These are phyloP conservation scores for Plantago major DNA, from an alignment of 257 asterid species.

Conservation along the genomic window DNA sequence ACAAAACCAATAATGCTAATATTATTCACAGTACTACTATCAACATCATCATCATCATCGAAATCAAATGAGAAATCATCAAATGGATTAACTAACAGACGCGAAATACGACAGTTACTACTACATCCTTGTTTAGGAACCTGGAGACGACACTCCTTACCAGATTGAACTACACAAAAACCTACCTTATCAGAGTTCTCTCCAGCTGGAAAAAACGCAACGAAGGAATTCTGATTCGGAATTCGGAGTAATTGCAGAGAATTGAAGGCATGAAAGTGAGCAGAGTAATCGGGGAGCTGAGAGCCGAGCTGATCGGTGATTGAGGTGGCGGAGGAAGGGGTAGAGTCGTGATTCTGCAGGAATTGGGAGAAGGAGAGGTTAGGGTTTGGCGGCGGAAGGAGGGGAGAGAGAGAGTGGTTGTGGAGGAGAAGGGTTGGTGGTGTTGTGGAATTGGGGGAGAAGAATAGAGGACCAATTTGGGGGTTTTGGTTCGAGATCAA, in stretches of 20 bases:
- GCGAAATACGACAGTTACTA: constrained; percentile 38
- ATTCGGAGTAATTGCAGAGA: constrained; percentile 50
- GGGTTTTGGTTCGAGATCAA: constrained; percentile 26
- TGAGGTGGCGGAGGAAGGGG: constrained; percentile 31
- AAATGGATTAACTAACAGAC: constrained; percentile 34
- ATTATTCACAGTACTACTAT: not conserved
- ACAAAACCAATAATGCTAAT: constrained; percentile 39
- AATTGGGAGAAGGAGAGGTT: constrained; percentile 35
- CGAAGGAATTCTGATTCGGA: constrained; percentile 21
- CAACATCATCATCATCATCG: constrained; percentile 6
- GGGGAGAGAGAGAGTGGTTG: constrained; percentile 40
- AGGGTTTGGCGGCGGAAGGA: constrained; percentile 53
- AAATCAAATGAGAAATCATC: constrained; percentile 4
- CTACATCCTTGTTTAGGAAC: constrained; percentile 32
- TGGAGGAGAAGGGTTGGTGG: constrained; percentile 34
- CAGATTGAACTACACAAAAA: constrained; percentile 31
- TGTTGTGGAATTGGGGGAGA: constrained; percentile 32
- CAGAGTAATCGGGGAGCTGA: constrained; percentile 24
- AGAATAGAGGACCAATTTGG: constrained; percentile 50
- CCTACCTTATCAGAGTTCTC: constrained; percentile 64
- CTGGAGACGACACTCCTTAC: constrained; percentile 29
- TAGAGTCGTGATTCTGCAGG: constrained; percentile 27
- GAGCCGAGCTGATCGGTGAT: constrained; percentile 35
- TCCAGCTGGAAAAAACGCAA: constrained; percentile 59
- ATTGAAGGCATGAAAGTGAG: constrained; percentile 43